Base-by-base conservation (phyloP, 23 red algal genomes). In the Gracilaria domingensis region DNA sequence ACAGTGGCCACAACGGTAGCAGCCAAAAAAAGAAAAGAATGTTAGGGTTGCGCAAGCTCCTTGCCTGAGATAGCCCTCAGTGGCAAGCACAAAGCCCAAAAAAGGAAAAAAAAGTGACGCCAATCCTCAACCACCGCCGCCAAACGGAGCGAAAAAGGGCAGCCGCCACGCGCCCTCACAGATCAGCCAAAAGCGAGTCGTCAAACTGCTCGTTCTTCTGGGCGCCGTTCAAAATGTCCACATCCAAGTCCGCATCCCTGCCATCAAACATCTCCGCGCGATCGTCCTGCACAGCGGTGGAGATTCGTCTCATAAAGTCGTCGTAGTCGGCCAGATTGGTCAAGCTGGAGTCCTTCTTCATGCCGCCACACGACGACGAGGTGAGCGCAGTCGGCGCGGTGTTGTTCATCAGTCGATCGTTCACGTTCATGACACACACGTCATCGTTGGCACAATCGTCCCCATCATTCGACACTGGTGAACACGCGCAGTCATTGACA, bases 291-390 rank as follows among this genome's bases (percentile, higher is more conserved):
- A 53, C 53, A 0, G 65, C 85, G 20, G 20, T 65, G n/a, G 87
- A 82, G 29, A 91, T 91, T 51, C 76, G 38, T 59, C 87, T 66
- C 87, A 91, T 91, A 34, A 91, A 91, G 73, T 91, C 87, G 55
- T 91, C 87, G 35, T 91, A 91, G 39, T 91, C 87, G 18, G 87
- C 87, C 87, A 91, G 54, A 26, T 91, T 91, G 4, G 56, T 70
- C 76, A 91, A 73, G 57, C 87, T 91, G 16, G 87, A 80, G 36
- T 91, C 64, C 60, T 91, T 91, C 34, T 82, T 80, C 73, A 91
- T 33, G 8, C 84, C 84, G 3, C 20, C 82, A 33, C 57, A 20
- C 9, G 38, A 67, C 28, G 28, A 7, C 7, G 24, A 51, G 12
- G 20, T 29, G 11, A 77, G 40, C 55, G 79, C 23, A 48, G 72